Base-by-base conservation (phyloP, 805 yeast species). In the Blastobotrys attinorum region DNA sequence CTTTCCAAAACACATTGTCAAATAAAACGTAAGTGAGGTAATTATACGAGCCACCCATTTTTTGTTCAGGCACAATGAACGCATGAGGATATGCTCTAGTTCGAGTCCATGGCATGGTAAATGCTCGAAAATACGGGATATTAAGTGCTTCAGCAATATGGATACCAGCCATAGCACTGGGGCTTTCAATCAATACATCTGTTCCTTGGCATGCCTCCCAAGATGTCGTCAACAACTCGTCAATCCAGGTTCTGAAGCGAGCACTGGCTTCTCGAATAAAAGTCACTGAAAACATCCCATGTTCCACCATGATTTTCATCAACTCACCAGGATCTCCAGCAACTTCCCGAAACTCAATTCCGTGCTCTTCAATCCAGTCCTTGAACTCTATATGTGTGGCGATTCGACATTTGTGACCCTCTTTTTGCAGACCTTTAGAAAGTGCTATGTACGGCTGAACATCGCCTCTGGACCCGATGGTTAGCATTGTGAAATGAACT, bases 51-150 rank as follows among this genome's bases (percentile, higher is more conserved):
- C 97, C 96, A 8, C 96, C 96, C 60, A 83, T 75, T 58, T 83
- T 86, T 62, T 85, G 94, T 47, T 88, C 96, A 0, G 97, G 96
- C 5, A 86, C 95, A 59, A 89, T 78, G 51, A 90, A 88, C 0
- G 97, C 97, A 68, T 90, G 97, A 1, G 97, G 97, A 59, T 90
- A 90, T 0, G 96, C 95, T 52, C 95, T 72, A 0, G 97, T 89
- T 48, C 95, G 67, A 0, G 97, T 86, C 97, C 97, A 90, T 0
- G 97, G 97, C 97, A 90, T 90, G 0, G 97, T 90, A 59, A 90
- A 90, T 0, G 97, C 97, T 55, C 97, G 71, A 67, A 85, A 83
- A 59, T 90, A 90, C 0, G 97, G 95, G 45, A 90, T 83, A 17
- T 79, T 76, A 46, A 90, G 63, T 1, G 94, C 95, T 60, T 90